Evolutionary conservation across 805 yeast species (phyloP).

Genomic region (Barnettozyma wickerhamii): DNA sequence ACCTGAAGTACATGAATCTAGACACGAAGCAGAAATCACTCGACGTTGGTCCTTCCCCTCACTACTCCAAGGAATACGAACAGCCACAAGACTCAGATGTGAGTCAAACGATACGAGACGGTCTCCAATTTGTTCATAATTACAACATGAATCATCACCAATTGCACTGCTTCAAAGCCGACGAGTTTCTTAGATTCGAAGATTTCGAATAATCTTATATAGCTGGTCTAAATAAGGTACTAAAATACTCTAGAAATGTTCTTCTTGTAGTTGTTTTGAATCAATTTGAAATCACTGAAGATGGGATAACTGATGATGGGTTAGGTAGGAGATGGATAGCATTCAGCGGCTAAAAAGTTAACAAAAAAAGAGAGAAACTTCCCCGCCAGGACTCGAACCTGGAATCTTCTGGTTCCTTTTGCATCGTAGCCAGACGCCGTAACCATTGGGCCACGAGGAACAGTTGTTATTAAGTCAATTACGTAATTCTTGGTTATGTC

Average conservation of each 20-base stretch:
- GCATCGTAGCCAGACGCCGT: constrained; percentile 70
- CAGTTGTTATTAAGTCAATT: constrained; percentile 25
- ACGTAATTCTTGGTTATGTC: neutral
- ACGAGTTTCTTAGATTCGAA: constrained; percentile 11
- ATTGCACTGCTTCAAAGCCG: constrained; percentile 8
- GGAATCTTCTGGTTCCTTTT: constrained; percentile 31
- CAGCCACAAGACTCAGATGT: neutral
- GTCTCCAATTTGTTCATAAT: constrained; percentile 7
- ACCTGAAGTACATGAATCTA: constrained; percentile 17
- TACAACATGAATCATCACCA: neutral
- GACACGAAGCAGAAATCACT: too few relatives aligned
- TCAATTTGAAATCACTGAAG: too few relatives aligned
- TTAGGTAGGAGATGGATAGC: too few relatives aligned
- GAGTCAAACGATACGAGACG: constrained; percentile 4
- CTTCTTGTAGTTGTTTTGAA: too few relatives aligned
- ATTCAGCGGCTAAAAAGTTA: too few relatives aligned
- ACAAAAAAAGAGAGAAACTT: constrained; percentile 26
- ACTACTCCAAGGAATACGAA: too few relatives aligned
- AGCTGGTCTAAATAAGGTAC: neutral
- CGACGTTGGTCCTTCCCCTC: too few relatives aligned
- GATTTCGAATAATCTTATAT: neutral
- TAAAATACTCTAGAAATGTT: too few relatives aligned
- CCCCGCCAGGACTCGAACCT: constrained; percentile 35
- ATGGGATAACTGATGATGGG: too few relatives aligned
- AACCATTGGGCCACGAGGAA: constrained; percentile 77